A percentile compares a stretch with the other conserved stretches of the same genome.
phyloP scores from a whole-genome alignment of 371 early-diverging fungal genomes.

The Gilbertella persicaria region DNA sequence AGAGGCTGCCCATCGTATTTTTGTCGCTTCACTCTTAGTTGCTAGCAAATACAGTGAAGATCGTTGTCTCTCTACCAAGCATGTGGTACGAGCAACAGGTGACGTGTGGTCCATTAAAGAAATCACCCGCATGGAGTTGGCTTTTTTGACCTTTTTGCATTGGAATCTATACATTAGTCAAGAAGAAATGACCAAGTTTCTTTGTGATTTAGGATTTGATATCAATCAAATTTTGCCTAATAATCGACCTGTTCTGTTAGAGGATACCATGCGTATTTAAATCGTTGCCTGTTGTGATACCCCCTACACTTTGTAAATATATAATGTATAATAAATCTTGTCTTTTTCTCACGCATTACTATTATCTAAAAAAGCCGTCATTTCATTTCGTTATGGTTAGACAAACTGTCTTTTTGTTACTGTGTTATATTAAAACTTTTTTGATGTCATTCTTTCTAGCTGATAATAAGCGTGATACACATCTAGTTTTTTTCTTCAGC shows the following conservation, averaged over 20 bases:
- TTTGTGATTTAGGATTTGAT: constrained; percentile 32
- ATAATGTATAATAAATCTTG: no score
- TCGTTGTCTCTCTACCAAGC: constrained; percentile 41
- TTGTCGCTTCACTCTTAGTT: constrained; percentile 47
- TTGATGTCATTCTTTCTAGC: no score
- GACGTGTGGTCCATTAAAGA: constrained; percentile 57
- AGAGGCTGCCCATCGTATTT: constrained; percentile 55
- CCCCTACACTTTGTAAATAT: no score
- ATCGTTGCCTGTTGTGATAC: neutral
- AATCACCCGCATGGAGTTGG: constrained; percentile 54
- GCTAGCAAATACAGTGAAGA: constrained; percentile 54
- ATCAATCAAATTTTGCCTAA: constrained; percentile 21
- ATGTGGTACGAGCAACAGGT: constrained; percentile 50
- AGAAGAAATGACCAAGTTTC: constrained; percentile 39
- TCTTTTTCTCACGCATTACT: no score
- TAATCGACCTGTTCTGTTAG: constrained; percentile 7
- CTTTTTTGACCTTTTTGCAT: constrained; percentile 45
- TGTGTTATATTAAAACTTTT: no score
- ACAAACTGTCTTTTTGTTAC: no score
- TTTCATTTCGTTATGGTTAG: no score
- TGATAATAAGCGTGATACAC: no score
- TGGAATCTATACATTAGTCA: constrained; percentile 46
- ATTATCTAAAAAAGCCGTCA: no score
- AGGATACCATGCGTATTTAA: constrained; percentile 10
- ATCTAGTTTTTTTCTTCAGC: no score